Evolutionary conservation across 306 rosid genomes (phyloP), one percentile per base, ranked within the genome.

Genomic region (Prunus fruticosa): DNA sequence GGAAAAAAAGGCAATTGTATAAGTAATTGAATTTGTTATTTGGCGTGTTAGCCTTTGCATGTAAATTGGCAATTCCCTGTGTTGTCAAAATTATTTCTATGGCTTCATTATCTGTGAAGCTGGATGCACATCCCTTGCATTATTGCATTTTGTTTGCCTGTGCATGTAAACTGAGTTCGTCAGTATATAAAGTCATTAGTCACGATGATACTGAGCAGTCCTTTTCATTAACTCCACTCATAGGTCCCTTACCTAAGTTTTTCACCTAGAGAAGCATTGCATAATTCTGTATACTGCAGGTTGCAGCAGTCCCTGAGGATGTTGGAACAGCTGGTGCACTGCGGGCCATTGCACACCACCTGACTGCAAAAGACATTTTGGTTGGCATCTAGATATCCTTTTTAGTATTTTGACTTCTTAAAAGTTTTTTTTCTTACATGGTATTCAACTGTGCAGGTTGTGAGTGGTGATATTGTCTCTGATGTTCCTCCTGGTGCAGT

Each of bases 281-380:
- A 16, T 64, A 64, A 64, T 32, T 32, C n/a, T 54, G n/a, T 34
- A 34, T 66, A n/a, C 70, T 68, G 30, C 86, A 92, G 99, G 99
- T 96, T 83, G 91, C 97, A 51, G 87, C 93, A 76, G 98, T 92
- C 71, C 93, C 96, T 1, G 99, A 92, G 84, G 99, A 96, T 84
- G 93, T 92, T 74, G 99, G 99, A 80, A 96, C 99, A 27, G 97
- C 93, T 65, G 98, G 93, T 82, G 97, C 98, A 47, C 89, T 96
- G 77, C 89, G 96, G 57, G 99, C 99, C 30, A 87, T 96, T 80
- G 82, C 93, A 11, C 96, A 74, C 77, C 96, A 86, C 82, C 81
- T 96, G 80, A 87, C 93, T 54, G 97, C 97, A 15, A 89, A 88
- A 75, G 97, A 96, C 83, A 88, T 96, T 82, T 82, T 96, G 96